These are phyloP conservation scores for Phytophthora pluvialis DNA, from an alignment of 352 stramenopile species.

Conservation along the genomic window DNA sequence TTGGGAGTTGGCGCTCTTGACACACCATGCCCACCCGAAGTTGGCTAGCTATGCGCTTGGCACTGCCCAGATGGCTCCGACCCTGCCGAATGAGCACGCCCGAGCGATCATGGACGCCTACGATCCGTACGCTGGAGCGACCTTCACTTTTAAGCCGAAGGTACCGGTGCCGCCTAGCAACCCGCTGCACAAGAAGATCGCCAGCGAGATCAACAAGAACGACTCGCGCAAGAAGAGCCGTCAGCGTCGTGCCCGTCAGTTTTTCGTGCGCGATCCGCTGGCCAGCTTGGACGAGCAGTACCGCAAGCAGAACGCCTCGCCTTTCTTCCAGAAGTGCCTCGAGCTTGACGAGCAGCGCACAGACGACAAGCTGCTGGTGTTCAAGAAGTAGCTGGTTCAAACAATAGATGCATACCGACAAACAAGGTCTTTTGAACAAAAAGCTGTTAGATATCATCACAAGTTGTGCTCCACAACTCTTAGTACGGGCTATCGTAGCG, in stretches of 20 bases:
- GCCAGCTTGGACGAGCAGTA: slow-evolving; percentile 44
- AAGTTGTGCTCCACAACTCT: slow-evolving; percentile 3
- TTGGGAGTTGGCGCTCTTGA: slow-evolving; percentile 93
- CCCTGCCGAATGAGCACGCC: slow-evolving; percentile 72
- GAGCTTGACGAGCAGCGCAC: slow-evolving; percentile 35
- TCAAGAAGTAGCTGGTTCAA: slow-evolving; percentile 41
- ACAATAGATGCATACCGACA: slow-evolving; percentile 37
- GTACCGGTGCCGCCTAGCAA: slow-evolving; percentile 68
- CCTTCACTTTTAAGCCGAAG: slow-evolving; percentile 73
- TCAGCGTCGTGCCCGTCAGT: slow-evolving; percentile 56
- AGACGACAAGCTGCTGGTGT: slow-evolving; percentile 30
- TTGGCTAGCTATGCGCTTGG: slow-evolving; percentile 71
- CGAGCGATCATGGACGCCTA: slow-evolving; percentile 71
- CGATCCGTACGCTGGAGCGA: slow-evolving; percentile 43
- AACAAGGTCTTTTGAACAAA: slow-evolving; percentile 25
- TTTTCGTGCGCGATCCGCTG: slow-evolving; percentile 76
- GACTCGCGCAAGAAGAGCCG: slow-evolving; percentile 56
- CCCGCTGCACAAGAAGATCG: slow-evolving; percentile 75
- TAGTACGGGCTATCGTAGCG: slow-evolving; percentile 53
- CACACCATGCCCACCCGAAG: slow-evolving; percentile 86
- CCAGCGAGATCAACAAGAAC: slow-evolving; percentile 62
- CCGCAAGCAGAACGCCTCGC: slow-evolving; percentile 38
- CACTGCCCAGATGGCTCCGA: slow-evolving; percentile 65
- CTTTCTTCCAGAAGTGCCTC: slow-evolving; percentile 45
- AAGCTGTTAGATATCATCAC: slow-evolving; percentile 29